Conservation (phyloP, 768 basidiomycete genomes). For the Amanita muscaria region DNA sequence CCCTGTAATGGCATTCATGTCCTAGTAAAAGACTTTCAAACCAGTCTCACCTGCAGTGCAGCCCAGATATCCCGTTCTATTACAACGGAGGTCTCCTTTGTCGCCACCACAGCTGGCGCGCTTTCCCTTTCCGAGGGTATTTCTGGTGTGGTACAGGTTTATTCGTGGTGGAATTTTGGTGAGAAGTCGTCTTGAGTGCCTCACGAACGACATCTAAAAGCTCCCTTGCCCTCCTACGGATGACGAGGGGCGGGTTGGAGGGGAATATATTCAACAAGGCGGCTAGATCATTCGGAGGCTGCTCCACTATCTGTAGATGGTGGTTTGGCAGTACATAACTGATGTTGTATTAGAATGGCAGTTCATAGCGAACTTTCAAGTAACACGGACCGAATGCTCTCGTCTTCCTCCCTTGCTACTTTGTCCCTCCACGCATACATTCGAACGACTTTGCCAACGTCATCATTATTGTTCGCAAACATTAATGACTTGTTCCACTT, state of each 20-base stretch:
- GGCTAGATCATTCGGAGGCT: conserved; percentile 56
- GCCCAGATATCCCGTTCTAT: conserved; percentile 6
- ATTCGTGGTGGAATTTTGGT: conserved; percentile 38
- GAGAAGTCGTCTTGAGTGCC: conserved; percentile 54
- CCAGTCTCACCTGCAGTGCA: background rate
- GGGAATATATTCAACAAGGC: conserved; percentile 52
- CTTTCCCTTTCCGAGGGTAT: background rate
- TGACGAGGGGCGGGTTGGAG: conserved; percentile 46
- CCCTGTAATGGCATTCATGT: no score
- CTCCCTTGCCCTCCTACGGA: conserved; percentile 55
- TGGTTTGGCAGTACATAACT: conserved; percentile 77
- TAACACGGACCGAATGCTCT: conserved; percentile 59
- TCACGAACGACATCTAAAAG: conserved; percentile 53
- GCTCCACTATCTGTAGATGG: conserved; percentile 59
- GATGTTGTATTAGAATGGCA: background rate
- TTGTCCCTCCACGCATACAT: conserved; percentile 82
- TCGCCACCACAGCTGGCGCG: background rate
- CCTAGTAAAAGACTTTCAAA: no score
- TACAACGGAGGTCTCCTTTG: background rate
- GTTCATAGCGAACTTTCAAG: background rate
- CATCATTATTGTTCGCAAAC: conserved; percentile 26
- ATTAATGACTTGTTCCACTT: conserved; percentile 75
- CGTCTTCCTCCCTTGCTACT: conserved; percentile 76
- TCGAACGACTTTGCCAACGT: conserved; percentile 37
- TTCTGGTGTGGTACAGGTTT: conserved; percentile 32